These are phyloP conservation scores for Sporothrix euskadiensis DNA, from an alignment of 2,329 filamentous ascomycete species.

Conservation along the genomic window DNA sequence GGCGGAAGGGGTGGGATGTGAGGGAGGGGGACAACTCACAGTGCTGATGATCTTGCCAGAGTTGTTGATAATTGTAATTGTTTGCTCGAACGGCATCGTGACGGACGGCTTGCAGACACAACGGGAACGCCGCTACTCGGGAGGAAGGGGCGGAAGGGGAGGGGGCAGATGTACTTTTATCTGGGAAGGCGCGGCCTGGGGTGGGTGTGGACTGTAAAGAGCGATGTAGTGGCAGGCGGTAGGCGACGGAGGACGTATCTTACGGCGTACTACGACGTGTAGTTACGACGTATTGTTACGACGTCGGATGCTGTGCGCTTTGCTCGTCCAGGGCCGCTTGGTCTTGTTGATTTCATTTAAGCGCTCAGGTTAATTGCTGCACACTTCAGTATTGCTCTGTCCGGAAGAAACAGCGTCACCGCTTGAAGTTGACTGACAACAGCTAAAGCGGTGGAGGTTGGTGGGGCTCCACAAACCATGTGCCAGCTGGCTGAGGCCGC, in stretches of 20 bases:
- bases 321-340: background rate
- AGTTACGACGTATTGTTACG: background rate
- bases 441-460: background rate
- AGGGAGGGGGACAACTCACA: constrained; percentile 52
- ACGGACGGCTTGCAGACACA: background rate
- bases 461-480: background rate
- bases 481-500: constrained; percentile 2
- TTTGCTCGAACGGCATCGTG: constrained; percentile 60
- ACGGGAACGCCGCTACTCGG: background rate
- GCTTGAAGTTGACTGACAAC: background rate
- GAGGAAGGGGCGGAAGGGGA: no score
- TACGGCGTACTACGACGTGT: no score
- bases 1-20: background rate
- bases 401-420: background rate
- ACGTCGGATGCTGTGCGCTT: background rate
- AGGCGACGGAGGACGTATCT: background rate
- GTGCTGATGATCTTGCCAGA: constrained; percentile 90
- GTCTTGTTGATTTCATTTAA: background rate
- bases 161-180: background rate
- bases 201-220: background rate
- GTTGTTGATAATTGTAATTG: constrained; percentile 85
- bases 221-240: background rate
- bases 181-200: background rate
- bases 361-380: background rate
- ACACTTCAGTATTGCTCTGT: background rate